Conservation (phyloP, 306 rosid genomes). For the peach (Prunus persica) region Prunus_persica_NCBIv2 NC_034014.1:23855001-23855500, state of each 20-base stretch:
- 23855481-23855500: neutral
- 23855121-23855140: slow-evolving; percentile 46
- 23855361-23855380: neutral
- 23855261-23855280: neutral
- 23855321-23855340: neutral
- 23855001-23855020: slow-evolving; percentile 54
- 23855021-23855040: slow-evolving; percentile 59
- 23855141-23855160: neutral
- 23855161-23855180: neutral
- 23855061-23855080: slow-evolving; percentile 70
- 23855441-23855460: slow-evolving; percentile 42
- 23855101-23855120: slow-evolving; percentile 51
- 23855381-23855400: neutral
- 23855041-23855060: slow-evolving; percentile 68
- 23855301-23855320: neutral
- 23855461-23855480: slow-evolving; percentile 51
- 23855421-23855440: slow-evolving; percentile 28
- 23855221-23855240: neutral
- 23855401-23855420: neutral
- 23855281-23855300: neutral
- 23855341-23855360: neutral
- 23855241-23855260: neutral
- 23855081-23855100: slow-evolving; percentile 78
- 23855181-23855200: neutral
- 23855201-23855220: neutral